Evolutionary conservation across 345 rosid genomes (phyloP).

Genomic region (Rhodomyrtus tomentosa): DNA sequence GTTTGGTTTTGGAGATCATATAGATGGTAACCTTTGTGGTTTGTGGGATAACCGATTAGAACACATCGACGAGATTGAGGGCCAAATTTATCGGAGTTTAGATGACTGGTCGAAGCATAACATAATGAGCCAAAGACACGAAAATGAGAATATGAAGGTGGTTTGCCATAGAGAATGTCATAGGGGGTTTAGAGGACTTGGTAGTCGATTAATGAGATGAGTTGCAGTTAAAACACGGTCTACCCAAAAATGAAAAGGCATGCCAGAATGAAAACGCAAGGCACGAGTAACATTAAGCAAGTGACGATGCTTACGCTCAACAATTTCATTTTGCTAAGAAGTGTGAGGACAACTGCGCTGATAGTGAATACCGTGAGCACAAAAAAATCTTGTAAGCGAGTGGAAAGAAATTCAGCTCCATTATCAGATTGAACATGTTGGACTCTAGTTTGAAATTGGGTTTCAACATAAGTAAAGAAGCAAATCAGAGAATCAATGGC

Average conservation of each 20-base stretch:
- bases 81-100: not conserved
- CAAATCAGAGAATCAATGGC: not conserved
- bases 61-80: not conserved
- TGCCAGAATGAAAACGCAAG: not conserved
- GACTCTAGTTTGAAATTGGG: not conserved
- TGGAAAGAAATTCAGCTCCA: not conserved
- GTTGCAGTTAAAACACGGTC: not conserved
- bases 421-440: not conserved
- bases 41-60: not conserved
- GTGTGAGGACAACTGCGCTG: fast-evolving
- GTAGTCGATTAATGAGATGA: not conserved
- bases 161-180: not conserved
- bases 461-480: not conserved
- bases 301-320: not conserved
- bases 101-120: not conserved
- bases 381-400: not conserved
- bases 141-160: not conserved
- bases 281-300: not conserved
- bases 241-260: not conserved
- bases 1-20: not conserved
- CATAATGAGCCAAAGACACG: not conserved
- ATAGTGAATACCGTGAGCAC: not conserved
- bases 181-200: not conserved
- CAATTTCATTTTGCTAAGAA: not conserved
- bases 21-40: not conserved